Conservation (phyloP, 2,329 filamentous ascomycete species). For the Dryadomyces quercus-mongolicae region DNA sequence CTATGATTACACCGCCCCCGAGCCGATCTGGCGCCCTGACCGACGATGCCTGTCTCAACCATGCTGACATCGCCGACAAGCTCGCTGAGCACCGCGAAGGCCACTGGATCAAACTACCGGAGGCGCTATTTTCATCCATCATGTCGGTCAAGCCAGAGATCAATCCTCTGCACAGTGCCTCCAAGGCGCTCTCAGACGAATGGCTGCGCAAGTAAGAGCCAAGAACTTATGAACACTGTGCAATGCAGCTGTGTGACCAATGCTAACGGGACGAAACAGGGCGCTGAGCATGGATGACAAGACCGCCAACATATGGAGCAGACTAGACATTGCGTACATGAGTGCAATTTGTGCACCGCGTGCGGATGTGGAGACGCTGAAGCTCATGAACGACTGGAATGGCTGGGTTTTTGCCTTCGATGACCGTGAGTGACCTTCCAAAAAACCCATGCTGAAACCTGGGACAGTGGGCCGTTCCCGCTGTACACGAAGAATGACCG, state of each 20-base stretch:
- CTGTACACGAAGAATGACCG: too few species aligned
- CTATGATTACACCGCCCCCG: not conserved
- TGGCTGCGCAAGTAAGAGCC: not conserved
- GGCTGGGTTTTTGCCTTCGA: slow-evolving; percentile 1
- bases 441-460: not conserved
- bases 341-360: not conserved
- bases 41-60: not conserved
- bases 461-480: too few species aligned
- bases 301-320: not conserved
- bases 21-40: not conserved
- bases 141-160: slow-evolving; percentile 1
- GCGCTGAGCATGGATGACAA: not conserved
- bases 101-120: not conserved
- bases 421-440: not conserved
- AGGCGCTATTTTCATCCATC: not conserved
- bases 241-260: not conserved
- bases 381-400: slow-evolving; percentile 1
- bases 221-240: not conserved
- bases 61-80: too few species aligned
- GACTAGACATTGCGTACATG: slow-evolving; percentile 2
- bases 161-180: not conserved
- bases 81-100: not conserved
- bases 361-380: not conserved
- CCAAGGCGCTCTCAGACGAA: not conserved
- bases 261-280: not conserved